A percentile compares a stretch with the other conserved stretches of the same genome.
Evolutionary conservation across 768 basidiomycete genomes (phyloP).

Genomic region (Trametes coccinea): DNA sequence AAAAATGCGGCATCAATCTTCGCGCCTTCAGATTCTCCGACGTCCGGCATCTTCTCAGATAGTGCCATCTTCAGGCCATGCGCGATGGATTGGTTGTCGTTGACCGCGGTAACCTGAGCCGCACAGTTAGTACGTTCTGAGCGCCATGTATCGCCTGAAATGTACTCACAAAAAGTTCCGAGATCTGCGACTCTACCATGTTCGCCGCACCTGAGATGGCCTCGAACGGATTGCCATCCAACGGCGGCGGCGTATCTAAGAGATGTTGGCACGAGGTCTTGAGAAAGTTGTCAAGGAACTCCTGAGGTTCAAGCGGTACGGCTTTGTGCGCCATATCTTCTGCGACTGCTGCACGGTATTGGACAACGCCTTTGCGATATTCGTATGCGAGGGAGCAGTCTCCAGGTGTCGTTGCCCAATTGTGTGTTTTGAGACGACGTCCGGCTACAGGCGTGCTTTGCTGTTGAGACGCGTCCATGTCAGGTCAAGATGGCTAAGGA

Average conservation of each 20-base stretch:
- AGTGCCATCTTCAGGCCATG: neutral
- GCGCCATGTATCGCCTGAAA: neutral
- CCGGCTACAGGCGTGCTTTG: too few species aligned
- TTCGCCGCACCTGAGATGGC: neutral
- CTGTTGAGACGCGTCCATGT: too few species aligned
- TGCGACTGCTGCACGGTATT: neutral
- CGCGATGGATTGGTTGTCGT: neutral
- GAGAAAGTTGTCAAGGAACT: neutral
- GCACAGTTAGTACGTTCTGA: neutral
- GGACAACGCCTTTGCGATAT: neutral
- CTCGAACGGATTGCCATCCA: neutral
- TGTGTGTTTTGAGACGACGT: too few species aligned
- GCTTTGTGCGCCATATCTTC: conserved; percentile 14
- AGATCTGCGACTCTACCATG: neutral
- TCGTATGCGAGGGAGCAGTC: too few species aligned
- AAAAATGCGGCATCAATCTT: conserved; percentile 12
- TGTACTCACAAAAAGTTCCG: neutral
- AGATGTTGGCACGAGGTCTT: neutral
- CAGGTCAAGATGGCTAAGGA: too few species aligned
- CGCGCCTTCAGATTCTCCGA: neutral
- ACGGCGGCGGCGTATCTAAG: neutral
- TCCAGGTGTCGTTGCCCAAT: too few species aligned
- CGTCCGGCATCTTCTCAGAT: neutral
- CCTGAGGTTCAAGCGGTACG: neutral
- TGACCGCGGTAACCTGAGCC: neutral